Evolutionary conservation across 192 early-diverging fungal species (phyloP).

Genomic region (Coemansia sp.): DNA sequence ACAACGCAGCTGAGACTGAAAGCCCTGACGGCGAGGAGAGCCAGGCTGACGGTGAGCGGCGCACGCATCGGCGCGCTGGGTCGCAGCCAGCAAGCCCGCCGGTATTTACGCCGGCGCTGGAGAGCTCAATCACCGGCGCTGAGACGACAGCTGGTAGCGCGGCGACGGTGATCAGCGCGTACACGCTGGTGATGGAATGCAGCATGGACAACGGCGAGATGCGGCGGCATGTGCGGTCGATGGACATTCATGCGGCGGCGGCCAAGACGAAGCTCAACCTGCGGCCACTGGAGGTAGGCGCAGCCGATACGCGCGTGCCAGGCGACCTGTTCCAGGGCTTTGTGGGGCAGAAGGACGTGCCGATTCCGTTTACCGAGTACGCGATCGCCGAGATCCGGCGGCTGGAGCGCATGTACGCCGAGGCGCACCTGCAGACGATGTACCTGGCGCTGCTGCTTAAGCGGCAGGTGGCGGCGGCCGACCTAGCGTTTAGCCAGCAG

Average conservation of each 20-base stretch:
- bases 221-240: constrained; percentile 33
- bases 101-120: constrained; percentile 36
- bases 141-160: background rate
- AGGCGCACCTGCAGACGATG: constrained; percentile 50
- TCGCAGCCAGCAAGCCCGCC: constrained; percentile 39
- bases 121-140: constrained; percentile 33
- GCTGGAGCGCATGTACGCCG: constrained; percentile 54
- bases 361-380: constrained; percentile 46
- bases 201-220: constrained; percentile 54
- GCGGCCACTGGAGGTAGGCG: constrained; percentile 22
- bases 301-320: constrained; percentile 25
- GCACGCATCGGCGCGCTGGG: constrained; percentile 14
- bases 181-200: constrained; percentile 54
- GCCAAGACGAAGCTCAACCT: constrained; percentile 41
- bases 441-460: constrained; percentile 53
- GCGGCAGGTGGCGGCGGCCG: constrained; percentile 38
- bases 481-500: constrained; percentile 34
- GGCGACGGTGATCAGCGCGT: constrained; percentile 27
- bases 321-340: constrained; percentile 45
- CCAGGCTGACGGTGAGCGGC: background rate
- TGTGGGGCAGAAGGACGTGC: constrained; percentile 42
- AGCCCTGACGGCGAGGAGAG: background rate
- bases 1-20: constrained; percentile 6
- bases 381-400: constrained; percentile 45
- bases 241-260: constrained; percentile 11